phyloP scores from a whole-genome alignment of 371 early-diverging fungal genomes.

The Furculomyces boomerangus region DNA sequence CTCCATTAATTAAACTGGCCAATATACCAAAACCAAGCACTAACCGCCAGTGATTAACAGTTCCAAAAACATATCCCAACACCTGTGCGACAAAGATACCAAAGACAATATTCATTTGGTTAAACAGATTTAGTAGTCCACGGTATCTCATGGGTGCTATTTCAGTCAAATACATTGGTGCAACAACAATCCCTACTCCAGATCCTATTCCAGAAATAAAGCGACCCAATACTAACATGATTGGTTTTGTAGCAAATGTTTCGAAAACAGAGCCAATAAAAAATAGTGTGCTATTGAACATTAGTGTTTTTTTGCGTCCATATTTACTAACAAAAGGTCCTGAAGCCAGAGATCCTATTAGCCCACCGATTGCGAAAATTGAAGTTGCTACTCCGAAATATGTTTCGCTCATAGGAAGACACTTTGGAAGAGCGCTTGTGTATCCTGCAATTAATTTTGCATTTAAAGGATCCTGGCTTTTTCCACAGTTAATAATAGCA shows the following conservation, averaged over 20 bases:
- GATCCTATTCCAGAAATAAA: slow-evolving; percentile 69
- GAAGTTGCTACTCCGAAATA: slow-evolving; percentile 52
- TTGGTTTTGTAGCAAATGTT: slow-evolving; percentile 31
- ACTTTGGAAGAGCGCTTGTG: slow-evolving; percentile 31
- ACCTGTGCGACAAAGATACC: slow-evolving; percentile 61
- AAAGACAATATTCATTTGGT: slow-evolving; percentile 66
- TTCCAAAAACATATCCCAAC: slow-evolving; percentile 40
- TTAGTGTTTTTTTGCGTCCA: slow-evolving; percentile 50
- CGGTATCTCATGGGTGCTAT: slow-evolving; percentile 53
- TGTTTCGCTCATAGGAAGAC: slow-evolving; percentile 65
- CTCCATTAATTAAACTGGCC: slow-evolving; percentile 36
- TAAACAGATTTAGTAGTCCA: slow-evolving; percentile 59
- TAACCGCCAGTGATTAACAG: slow-evolving; percentile 39
- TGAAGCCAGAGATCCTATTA: slow-evolving; percentile 58
- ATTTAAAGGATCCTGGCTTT: slow-evolving; percentile 9
- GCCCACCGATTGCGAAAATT: slow-evolving; percentile 56
- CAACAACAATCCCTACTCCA: slow-evolving; percentile 64
- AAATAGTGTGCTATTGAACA: slow-evolving; percentile 42
- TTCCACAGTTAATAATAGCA: slow-evolving; percentile 8
- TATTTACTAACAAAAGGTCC: slow-evolving; percentile 42
- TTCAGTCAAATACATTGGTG: slow-evolving; percentile 73
- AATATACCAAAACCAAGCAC: slow-evolving; percentile 36
- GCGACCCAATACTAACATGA: slow-evolving; percentile 47
- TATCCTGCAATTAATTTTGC: neutral
- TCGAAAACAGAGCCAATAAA: slow-evolving; percentile 43